Evolutionary conservation across 139 green algal genomes (phyloP).

Genomic region (Chlorella sp.): DNA sequence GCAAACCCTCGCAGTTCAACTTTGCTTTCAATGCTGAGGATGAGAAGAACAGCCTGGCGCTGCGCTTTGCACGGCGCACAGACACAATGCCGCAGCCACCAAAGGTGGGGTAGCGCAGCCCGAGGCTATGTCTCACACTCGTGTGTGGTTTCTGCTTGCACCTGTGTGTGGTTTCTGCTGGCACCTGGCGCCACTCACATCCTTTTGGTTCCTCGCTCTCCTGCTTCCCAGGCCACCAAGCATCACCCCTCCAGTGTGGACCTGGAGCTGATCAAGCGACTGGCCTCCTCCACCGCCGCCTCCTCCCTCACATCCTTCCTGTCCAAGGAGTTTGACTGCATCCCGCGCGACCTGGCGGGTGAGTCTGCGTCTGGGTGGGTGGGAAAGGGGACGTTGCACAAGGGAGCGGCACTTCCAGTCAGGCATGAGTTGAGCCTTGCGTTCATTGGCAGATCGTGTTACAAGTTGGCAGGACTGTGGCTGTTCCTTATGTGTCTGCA

Average conservation of each 20-base stretch:
- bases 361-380: no score
- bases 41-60: constrained; percentile 70
- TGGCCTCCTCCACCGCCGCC: constrained; percentile 64
- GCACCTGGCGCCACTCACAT: no score
- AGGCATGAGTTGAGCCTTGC: no score
- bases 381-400: no score
- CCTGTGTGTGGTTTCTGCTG: no score
- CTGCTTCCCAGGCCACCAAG: constrained; percentile 66
- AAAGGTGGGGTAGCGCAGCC: constrained; percentile 45
- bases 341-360: constrained; percentile 72
- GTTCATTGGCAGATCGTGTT: no score
- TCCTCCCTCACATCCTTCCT: constrained; percentile 86
- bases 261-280: constrained; percentile 93
- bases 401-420: no score
- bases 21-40: constrained; percentile 77
- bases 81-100: constrained; percentile 88
- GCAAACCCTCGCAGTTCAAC: constrained; percentile 67
- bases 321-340: constrained; percentile 83
- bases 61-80: constrained; percentile 89
- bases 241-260: constrained; percentile 92
- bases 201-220: no score
- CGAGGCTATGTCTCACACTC: no score
- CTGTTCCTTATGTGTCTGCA: no score
- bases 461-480: no score
- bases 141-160: no score